Evolutionary conservation across 2,329 filamentous ascomycete genomes (phyloP).

Genomic region (Neoarthrinium moseri): DNA sequence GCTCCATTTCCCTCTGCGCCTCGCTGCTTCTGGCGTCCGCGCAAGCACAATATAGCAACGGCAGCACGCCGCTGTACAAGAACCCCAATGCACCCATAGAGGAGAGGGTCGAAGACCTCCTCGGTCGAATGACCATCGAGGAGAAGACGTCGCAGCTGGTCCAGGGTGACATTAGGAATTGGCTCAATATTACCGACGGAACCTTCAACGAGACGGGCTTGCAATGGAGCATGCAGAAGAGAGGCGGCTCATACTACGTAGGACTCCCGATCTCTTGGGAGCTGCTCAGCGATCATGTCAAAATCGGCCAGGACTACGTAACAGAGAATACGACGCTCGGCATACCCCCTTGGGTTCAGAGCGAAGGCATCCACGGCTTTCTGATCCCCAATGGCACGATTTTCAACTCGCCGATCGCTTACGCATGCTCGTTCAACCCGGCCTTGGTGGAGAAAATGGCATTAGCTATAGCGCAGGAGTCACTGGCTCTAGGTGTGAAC

Average conservation of each 20-base stretch:
- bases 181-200: conserved; percentile 67
- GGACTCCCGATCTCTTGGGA: conserved; percentile 65
- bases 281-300: conserved; percentile 61
- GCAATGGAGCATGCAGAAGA: conserved; percentile 62
- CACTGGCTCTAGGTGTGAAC: conserved; percentile 66
- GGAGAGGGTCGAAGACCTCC: conserved; percentile 63
- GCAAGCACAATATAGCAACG: conserved; percentile 10
- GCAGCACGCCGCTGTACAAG: conserved; percentile 53
- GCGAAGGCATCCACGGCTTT: conserved; percentile 73
- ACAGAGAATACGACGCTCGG: conserved; percentile 64
- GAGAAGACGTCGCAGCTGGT: conserved; percentile 72
- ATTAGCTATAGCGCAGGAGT: conserved; percentile 62
- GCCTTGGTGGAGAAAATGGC: conserved; percentile 66
- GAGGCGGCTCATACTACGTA: conserved; percentile 71
- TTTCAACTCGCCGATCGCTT: conserved; percentile 74
- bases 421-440: conserved; percentile 70
- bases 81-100: conserved; percentile 61
- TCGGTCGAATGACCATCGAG: conserved; percentile 71
- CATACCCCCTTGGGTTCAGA: conserved; percentile 72
- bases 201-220: conserved; percentile 67
- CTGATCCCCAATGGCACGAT: conserved; percentile 72
- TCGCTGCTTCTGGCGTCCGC: conserved; percentile 15
- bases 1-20: conserved; percentile 13
- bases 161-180: conserved; percentile 71
- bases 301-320: conserved; percentile 67